phyloP scores from a whole-genome alignment of 805 yeast genomes.

The Suhomyces pyralidae region DNA sequence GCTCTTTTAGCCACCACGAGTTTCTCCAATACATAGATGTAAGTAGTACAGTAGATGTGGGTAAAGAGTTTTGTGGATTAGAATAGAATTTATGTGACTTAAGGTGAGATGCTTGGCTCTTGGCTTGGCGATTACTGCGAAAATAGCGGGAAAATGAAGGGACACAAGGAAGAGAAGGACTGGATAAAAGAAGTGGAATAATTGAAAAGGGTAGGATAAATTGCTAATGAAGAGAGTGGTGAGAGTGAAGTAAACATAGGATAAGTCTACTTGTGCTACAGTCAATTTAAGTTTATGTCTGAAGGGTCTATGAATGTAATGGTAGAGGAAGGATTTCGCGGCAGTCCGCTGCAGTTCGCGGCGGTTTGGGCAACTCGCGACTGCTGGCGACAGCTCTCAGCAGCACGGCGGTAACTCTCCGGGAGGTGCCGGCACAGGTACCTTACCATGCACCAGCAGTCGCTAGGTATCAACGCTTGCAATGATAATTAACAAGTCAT shows the following conservation, averaged over 20 bases:
- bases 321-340: neutral
- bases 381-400: no score
- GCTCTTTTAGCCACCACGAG: constrained; percentile 16
- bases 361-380: no score
- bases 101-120: neutral
- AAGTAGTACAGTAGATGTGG: neutral
- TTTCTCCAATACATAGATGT: constrained; percentile 35
- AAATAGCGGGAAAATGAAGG: neutral
- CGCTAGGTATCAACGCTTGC: no score
- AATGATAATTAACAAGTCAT: no score
- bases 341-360: neutral
- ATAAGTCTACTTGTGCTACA: neutral
- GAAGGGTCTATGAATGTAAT: no score
- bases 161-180: no score
- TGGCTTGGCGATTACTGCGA: neutral
- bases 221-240: neutral
- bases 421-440: no score
- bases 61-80: neutral
- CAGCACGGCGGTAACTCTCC: no score
- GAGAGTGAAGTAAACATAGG: no score
- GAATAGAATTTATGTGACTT: neutral
- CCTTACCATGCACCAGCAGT: no score
- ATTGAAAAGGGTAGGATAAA: neutral
- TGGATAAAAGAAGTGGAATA: no score
- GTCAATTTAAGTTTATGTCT: neutral